These are phyloP conservation scores for Cinnamomum micranthum DNA, from an alignment of 164 flowering plant species.

Conservation along the genomic window DNA sequence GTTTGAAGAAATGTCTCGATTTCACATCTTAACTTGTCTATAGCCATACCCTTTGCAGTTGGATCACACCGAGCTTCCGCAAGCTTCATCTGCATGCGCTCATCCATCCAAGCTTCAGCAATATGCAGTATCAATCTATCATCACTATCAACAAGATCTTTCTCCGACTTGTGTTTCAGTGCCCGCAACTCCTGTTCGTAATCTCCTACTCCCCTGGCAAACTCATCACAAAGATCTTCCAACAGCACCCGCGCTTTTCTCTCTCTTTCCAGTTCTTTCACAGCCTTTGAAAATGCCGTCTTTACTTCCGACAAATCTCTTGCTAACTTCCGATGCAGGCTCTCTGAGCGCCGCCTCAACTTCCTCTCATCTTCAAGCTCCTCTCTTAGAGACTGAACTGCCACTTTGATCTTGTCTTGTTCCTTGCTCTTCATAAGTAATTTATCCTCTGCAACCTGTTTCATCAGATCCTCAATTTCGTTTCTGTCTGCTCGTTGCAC, in stretches of 20 bases:
- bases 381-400: slow-evolving; percentile 47
- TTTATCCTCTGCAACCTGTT: slow-evolving; percentile 62
- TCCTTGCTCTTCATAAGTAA: slow-evolving; percentile 50
- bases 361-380: slow-evolving; percentile 75
- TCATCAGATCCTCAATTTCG: slow-evolving; percentile 56
- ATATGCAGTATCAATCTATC: slow-evolving; percentile 64
- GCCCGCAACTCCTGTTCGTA: slow-evolving; percentile 56
- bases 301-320: slow-evolving; percentile 62
- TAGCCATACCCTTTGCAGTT: slow-evolving; percentile 33
- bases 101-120: slow-evolving; percentile 94
- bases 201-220: slow-evolving; percentile 69
- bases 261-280: slow-evolving; percentile 69
- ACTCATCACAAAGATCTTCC: slow-evolving; percentile 88
- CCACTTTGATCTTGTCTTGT: slow-evolving; percentile 47
- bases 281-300: slow-evolving; percentile 37
- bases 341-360: slow-evolving; percentile 65
- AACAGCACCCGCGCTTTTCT: slow-evolving; percentile 48
- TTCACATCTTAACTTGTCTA: slow-evolving; percentile 57
- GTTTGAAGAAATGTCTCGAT: slow-evolving; percentile 67
- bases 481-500: slow-evolving; percentile 46
- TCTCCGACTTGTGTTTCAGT: slow-evolving; percentile 36
- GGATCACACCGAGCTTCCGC: slow-evolving; percentile 29
- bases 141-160: slow-evolving; percentile 32
- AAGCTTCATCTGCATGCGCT: slow-evolving; percentile 64
- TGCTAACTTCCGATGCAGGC: slow-evolving; percentile 58